phyloP scores from a whole-genome alignment of 2,329 filamentous ascomycete genomes.

The Ophiostoma tasmaniense region DNA sequence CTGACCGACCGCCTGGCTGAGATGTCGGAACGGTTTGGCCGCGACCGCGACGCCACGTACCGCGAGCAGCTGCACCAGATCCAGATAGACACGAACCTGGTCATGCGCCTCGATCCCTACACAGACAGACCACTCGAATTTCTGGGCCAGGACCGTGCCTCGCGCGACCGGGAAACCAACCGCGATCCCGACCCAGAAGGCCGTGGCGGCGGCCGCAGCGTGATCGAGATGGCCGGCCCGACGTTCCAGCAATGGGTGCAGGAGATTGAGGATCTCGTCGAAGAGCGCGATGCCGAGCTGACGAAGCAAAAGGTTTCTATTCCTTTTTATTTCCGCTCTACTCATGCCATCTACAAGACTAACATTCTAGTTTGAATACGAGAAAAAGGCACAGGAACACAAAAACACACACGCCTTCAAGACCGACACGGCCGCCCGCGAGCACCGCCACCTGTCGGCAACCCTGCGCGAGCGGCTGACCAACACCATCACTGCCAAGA shows the following conservation, averaged over 20 bases:
- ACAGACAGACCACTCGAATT: constrained; percentile 39
- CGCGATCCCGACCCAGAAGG: constrained; percentile 30
- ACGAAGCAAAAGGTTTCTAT: constrained; percentile 74
- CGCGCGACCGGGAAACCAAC: constrained; percentile 27
- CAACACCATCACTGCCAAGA: constrained; percentile 56
- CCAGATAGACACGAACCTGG: constrained; percentile 82
- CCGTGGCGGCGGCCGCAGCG: constrained; percentile 38
- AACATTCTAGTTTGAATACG: constrained; percentile 48
- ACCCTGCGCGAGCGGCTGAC: constrained; percentile 60
- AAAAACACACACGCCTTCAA: constrained; percentile 53
- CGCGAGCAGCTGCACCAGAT: constrained; percentile 83
- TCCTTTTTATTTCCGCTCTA: background rate
- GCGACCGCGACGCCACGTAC: constrained; percentile 76
- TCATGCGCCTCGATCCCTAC: constrained; percentile 79
- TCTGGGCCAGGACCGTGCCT: constrained; percentile 25
- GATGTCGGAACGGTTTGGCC: constrained; percentile 68
- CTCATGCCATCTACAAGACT: background rate
- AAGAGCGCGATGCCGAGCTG: constrained; percentile 77
- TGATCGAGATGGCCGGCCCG: constrained; percentile 69
- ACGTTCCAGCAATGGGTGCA: constrained; percentile 79
- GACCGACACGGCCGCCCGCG: constrained; percentile 52
- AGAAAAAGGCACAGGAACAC: constrained; percentile 52
- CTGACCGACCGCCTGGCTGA: constrained; percentile 70
- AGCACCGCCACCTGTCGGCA: constrained; percentile 49
- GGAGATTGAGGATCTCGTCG: constrained; percentile 78